Base-by-base conservation (phyloP, 768 basidiomycete genomes). In the Sutorius australiensis region DNA sequence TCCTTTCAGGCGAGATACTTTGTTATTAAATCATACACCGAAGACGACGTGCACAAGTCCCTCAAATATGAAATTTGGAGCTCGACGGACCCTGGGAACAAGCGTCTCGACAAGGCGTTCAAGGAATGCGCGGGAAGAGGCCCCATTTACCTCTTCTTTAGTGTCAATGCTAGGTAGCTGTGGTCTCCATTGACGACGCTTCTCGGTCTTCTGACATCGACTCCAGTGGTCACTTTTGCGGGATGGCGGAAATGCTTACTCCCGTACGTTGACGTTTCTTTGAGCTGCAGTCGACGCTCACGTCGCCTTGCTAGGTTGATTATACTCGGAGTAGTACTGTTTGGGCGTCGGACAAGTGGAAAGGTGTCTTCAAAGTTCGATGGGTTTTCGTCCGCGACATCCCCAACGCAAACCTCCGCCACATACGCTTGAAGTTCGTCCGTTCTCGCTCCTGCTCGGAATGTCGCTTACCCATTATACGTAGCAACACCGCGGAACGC, bases 341-440 rank as follows among this genome's bases (percentile, higher is more conserved):
- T 17, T 99, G 97, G 97, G 95, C 95, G 1, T 95, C 95, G 32
- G 95, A 98, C 72, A 99, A 99, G 69, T 99, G 97, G 97, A 98
- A 99, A 71, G 97, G 97, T 21, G 92, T 98, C 48, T 97, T 99
- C 78, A 95, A 95, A 73, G 92, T 99, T 24, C 82, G 87, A 51
- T 98, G 97, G 97, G 86, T 98, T 57, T 98, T 93, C 67, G 94
- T 99, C 51, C 86, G 93, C 52, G 95, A 98, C 66, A 93, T 93
- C 46, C 93, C 92, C 24, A 95, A 95, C 63, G 82, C 89, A 58
- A 89, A 86, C 48, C 72, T 97, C 43, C 79, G 93, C 44, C 93
- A 95, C 69, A 95, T 97, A 66, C 86, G 90, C 57, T 72, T 95
- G 45, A 87, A 86, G 91, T 92, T 59, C 36, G 54, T 53, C 32